These are phyloP conservation scores for Colletotrichum truncatum DNA, from an alignment of 2,329 filamentous ascomycete species.

Conservation along the genomic window DNA sequence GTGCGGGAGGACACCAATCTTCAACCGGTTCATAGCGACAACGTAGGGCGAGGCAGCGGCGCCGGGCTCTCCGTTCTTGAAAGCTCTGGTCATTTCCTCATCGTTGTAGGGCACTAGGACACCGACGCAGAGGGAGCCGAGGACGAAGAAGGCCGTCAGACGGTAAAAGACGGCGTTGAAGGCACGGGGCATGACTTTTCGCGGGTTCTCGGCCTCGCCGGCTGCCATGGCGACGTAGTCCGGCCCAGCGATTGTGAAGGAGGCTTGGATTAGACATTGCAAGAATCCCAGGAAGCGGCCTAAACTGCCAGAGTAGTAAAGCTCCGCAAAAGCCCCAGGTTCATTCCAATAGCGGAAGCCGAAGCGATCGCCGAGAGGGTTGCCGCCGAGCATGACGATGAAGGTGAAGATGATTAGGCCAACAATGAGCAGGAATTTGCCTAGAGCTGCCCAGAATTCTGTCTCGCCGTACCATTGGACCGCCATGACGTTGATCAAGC, in stretches of 20 bases:
- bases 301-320: slow-evolving; percentile 70
- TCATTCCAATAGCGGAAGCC: slow-evolving; percentile 75
- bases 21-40: slow-evolving; percentile 73
- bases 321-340: slow-evolving; percentile 76
- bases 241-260: slow-evolving; percentile 66
- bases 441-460: slow-evolving; percentile 79
- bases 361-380: slow-evolving; percentile 75
- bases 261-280: slow-evolving; percentile 76
- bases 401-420: slow-evolving; percentile 82
- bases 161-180: slow-evolving; percentile 85
- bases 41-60: slow-evolving; percentile 76
- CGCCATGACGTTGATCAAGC: slow-evolving; percentile 74
- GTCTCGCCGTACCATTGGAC: slow-evolving; percentile 81
- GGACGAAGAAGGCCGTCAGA: slow-evolving; percentile 78
- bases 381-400: slow-evolving; percentile 84
- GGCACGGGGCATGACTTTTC: slow-evolving; percentile 74
- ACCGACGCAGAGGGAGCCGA: slow-evolving; percentile 77
- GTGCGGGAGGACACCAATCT: slow-evolving; percentile 71
- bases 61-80: slow-evolving; percentile 65
- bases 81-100: slow-evolving; percentile 66
- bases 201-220: slow-evolving; percentile 77
- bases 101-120: slow-evolving; percentile 78
- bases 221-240: slow-evolving; percentile 66
- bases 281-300: slow-evolving; percentile 82
- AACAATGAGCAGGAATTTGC: slow-evolving; percentile 77